These are phyloP conservation scores for Aspergillus ostianus DNA, from an alignment of 495 filamentous ascomycete genomes.

Conservation along the genomic window DNA sequence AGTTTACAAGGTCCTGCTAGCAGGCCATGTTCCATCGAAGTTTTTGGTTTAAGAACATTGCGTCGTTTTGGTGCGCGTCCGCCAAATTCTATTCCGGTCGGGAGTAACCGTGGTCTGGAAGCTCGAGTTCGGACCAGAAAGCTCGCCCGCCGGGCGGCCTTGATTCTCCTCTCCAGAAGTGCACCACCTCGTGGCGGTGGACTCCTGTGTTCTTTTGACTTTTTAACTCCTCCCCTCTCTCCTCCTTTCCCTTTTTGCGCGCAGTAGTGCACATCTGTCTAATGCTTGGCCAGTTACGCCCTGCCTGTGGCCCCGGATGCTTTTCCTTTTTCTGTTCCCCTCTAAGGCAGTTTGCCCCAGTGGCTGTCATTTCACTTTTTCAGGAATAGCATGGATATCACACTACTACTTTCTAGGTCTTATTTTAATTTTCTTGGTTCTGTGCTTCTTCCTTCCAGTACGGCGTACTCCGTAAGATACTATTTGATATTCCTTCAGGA, in stretches of 20 bases:
- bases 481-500: not conserved
- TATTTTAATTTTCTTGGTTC: too few species aligned
- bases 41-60: too few species aligned
- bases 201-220: not conserved
- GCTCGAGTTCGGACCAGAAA: not conserved
- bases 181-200: slow-evolving; percentile 23
- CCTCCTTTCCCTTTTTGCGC: slow-evolving; percentile 2
- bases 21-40: too few species aligned
- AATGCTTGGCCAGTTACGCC: slow-evolving; percentile 5
- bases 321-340: not conserved
- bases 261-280: slow-evolving; percentile 9
- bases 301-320: not conserved
- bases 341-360: not conserved
- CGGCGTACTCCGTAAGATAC: not conserved
- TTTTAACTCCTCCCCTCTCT: not conserved
- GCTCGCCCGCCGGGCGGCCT: not conserved
- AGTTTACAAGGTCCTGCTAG: not conserved
- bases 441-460: not conserved
- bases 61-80: too few species aligned
- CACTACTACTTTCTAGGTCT: too few species aligned
- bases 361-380: not conserved
- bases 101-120: slow-evolving; percentile 7
- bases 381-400: too few species aligned
- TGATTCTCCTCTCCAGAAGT: slow-evolving; percentile 11
- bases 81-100: not conserved